Evolutionary conservation across 2,329 filamentous ascomycete genomes (phyloP).

Genomic region (Fusarium multiceps): DNA sequence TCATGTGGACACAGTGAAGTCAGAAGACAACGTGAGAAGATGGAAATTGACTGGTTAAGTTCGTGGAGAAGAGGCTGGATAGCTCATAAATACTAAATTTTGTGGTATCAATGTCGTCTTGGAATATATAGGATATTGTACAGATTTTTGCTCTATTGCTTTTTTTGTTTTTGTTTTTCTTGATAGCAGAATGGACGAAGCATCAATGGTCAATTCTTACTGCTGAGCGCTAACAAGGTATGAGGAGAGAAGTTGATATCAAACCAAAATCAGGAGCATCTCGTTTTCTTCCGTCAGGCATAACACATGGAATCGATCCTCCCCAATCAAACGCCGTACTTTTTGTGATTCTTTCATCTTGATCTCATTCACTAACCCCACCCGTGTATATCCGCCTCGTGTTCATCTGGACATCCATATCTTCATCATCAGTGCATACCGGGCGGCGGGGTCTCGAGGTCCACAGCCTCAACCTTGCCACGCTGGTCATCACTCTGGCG

Average conservation of each 20-base stretch:
- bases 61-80: not conserved
- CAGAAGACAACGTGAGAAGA: not conserved
- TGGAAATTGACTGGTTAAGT: not conserved
- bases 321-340: slow-evolving; percentile 36
- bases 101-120: slow-evolving; percentile 20
- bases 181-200: slow-evolving; percentile 12
- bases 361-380: slow-evolving; percentile 6
- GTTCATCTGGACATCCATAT: slow-evolving; percentile 22
- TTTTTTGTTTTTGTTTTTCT: slow-evolving; percentile 9
- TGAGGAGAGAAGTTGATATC: slow-evolving; percentile 39
- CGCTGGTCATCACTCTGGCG: slow-evolving; percentile 69
- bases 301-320: slow-evolving; percentile 27
- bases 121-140: slow-evolving; percentile 19
- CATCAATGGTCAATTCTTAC: slow-evolving; percentile 39
- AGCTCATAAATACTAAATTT: not conserved
- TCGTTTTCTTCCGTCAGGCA: slow-evolving; percentile 29
- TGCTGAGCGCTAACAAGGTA: slow-evolving; percentile 35
- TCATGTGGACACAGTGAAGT: slow-evolving; percentile 58
- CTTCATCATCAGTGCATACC: slow-evolving; percentile 46
- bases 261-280: slow-evolving; percentile 34
- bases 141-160: slow-evolving; percentile 25
- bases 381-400: slow-evolving; percentile 5
- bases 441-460: slow-evolving; percentile 65
- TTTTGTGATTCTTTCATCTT: slow-evolving; percentile 23
- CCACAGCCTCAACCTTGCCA: slow-evolving; percentile 61